Evolutionary conservation across 140 eudicot genomes (phyloP), one percentile per base, ranked within the genome.

Genomic region (Oenanthe javanica): DNA sequence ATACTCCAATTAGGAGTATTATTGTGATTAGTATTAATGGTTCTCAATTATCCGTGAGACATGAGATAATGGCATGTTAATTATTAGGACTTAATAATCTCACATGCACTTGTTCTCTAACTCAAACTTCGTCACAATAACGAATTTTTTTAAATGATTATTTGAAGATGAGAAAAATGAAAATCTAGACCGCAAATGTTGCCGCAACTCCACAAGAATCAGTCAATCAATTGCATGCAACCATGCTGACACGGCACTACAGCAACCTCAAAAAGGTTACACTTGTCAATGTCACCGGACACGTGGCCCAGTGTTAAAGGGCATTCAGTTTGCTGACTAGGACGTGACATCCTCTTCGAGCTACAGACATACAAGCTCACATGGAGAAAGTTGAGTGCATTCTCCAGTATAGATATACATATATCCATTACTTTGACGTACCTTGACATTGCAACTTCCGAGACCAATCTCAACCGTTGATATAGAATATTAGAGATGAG

Each of bases 21-120:
- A 51, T 2, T 51, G 19, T 51, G 3, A n/a, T 21, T 59, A 59
- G 5, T n/a, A 59, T 21, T n/a, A 61, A 61, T 61, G 38, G 15
- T 9, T 61, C 5, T 23, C 31, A 59, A n/a, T 9, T 63, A 2
- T 27, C 12, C 12, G 25, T 16, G 21, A 18, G 49, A 72, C 49
- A 2, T n/a, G 38, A 61, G 70, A 61, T 61, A 61, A n/a, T 61
- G 70, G 15, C 70, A 61, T 61, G 70, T 61, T 36, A 36, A 36
- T 36, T 61, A 61, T 61, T 23, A 23, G 38, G 38, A n/a, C 70
- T 61, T 61, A 61, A n/a, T 23, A n/a, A 57, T n/a, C 70, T 47
- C 77, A 74, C 89, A 83, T 86, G 89, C 85, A 70, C 46, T 77
- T 82, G 89, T 84, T 18, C 79, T 51, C 64, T 14, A 83, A 86